A percentile compares a stretch with the other conserved stretches of the same genome.
Evolutionary conservation across 2,329 filamentous ascomycete genomes (phyloP).

Genomic region (Xylaria sp.): DNA sequence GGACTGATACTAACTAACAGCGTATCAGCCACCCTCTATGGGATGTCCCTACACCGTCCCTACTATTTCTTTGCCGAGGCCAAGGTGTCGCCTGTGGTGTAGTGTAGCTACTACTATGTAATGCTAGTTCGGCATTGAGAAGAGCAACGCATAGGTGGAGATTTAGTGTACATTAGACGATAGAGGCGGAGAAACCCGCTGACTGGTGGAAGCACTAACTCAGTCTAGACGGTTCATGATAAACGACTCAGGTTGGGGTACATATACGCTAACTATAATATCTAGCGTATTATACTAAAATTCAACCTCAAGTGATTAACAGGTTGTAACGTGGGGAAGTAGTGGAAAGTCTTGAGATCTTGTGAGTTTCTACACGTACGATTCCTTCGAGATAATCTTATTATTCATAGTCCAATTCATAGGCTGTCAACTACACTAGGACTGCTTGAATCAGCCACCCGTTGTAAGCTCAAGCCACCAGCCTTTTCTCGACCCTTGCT

Average conservation of each 20-base stretch:
- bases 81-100: slow-evolving; percentile 4
- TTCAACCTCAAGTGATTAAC: slow-evolving; percentile 23
- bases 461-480: slow-evolving; percentile 13
- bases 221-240: background rate
- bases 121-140: slow-evolving; percentile 8
- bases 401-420: slow-evolving; percentile 1
- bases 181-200: slow-evolving; percentile 19
- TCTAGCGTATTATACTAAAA: background rate
- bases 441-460: slow-evolving; percentile 21
- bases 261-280: slow-evolving; percentile 5
- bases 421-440: background rate
- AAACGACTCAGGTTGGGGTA: background rate
- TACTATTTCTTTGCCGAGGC: slow-evolving; percentile 17
- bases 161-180: background rate
- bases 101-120: background rate
- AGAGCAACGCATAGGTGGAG: background rate
- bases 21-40: background rate
- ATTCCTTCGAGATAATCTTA: background rate
- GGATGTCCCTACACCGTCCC: background rate
- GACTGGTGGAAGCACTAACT: background rate
- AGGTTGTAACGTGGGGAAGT: slow-evolving; percentile 16
- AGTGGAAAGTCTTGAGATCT: background rate
- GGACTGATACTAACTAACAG: background rate
- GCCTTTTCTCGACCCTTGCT: background rate
- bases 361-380: background rate